These are phyloP conservation scores for Botrytis deweyae DNA, from an alignment of 2,329 filamentous ascomycete genomes.

Conservation along the genomic window DNA sequence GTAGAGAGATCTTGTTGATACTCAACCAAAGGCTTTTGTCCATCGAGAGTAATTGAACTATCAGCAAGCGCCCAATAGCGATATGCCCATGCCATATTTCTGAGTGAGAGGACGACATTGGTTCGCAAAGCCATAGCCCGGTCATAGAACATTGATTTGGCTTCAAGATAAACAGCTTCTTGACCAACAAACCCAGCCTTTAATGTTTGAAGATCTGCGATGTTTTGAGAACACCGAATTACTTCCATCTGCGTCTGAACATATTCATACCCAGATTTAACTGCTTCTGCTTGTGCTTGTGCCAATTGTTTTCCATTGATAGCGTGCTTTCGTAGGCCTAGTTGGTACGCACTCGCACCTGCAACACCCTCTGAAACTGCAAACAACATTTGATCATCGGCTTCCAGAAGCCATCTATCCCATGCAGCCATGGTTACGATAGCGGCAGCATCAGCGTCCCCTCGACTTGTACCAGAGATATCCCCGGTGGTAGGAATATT, in stretches of 20 bases:
- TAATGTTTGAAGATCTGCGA: background rate
- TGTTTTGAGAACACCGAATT: background rate
- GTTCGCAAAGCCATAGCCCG: conserved; percentile 12
- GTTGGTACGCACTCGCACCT: conserved; percentile 1
- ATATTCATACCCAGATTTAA: conserved; percentile 9
- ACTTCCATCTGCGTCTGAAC: conserved; percentile 16
- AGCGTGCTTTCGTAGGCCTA: conserved; percentile 9
- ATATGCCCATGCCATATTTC: conserved; percentile 13
- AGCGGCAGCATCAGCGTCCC: background rate
- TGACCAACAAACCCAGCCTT: conserved; percentile 1
- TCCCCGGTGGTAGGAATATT: conserved; percentile 1
- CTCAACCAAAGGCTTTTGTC: background rate
- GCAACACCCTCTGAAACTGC: background rate
- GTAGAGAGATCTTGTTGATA: conserved; percentile 10
- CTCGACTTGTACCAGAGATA: conserved; percentile 6
- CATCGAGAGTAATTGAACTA: conserved; percentile 5
- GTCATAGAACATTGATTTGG: conserved; percentile 15
- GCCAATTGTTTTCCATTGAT: conserved; percentile 16
- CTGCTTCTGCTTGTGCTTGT: conserved; percentile 11
- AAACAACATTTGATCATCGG: conserved; percentile 1
- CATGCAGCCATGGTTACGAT: conserved; percentile 12
- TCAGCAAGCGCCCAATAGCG: conserved; percentile 8
- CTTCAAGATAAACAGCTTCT: conserved; percentile 10
- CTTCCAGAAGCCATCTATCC: conserved; percentile 11
- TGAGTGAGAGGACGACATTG: conserved; percentile 3